Percentiles rank a stretch among this genome's conserved stretches.
These are phyloP conservation scores for Mallotus nudiflorus DNA, from an alignment of 345 rosid genomes.

Conservation along the genomic window DNA sequence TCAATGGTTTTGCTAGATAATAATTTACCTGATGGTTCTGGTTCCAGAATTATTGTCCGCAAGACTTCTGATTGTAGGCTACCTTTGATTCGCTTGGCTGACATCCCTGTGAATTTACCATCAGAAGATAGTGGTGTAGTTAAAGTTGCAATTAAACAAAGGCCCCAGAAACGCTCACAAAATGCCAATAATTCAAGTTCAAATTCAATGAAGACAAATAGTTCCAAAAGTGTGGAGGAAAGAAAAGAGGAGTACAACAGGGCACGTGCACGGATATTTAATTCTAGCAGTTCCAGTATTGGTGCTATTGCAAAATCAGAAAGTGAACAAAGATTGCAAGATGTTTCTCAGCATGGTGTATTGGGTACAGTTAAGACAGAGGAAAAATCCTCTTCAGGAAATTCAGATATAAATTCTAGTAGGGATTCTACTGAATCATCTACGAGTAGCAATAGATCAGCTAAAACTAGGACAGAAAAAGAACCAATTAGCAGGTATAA, in stretches of 20 bases:
- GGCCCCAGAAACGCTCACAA: slow-evolving; percentile 58
- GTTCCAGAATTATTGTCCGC: slow-evolving; percentile 64
- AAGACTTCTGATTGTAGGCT: slow-evolving; percentile 64
- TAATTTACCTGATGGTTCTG: slow-evolving; percentile 60
- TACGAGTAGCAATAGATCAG: slow-evolving; percentile 46
- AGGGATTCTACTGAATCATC: slow-evolving; percentile 53
- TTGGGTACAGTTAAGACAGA: slow-evolving; percentile 43
- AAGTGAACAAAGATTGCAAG: slow-evolving; percentile 47
- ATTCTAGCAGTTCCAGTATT: slow-evolving; percentile 37
- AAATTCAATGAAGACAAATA: slow-evolving; percentile 46
- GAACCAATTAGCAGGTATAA: slow-evolving; percentile 57
- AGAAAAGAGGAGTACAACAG: slow-evolving; percentile 79
- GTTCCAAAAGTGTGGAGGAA: slow-evolving; percentile 72
- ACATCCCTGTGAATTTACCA: slow-evolving; percentile 68
- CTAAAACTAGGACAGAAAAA: slow-evolving; percentile 61
- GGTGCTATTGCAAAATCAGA: slow-evolving; percentile 44
- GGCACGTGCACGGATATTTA: slow-evolving; percentile 82
- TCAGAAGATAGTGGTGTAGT: slow-evolving; percentile 49
- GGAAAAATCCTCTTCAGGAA: slow-evolving; percentile 44
- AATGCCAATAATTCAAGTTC: slow-evolving; percentile 33
- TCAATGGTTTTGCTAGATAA: slow-evolving; percentile 80
- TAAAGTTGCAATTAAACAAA: slow-evolving; percentile 76
- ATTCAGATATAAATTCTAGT: slow-evolving; percentile 42
- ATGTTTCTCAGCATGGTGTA: slow-evolving; percentile 38
- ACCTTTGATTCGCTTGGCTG: slow-evolving; percentile 65